phyloP scores from a whole-genome alignment of 441 rosid genomes.

The Croton setiger region DNA sequence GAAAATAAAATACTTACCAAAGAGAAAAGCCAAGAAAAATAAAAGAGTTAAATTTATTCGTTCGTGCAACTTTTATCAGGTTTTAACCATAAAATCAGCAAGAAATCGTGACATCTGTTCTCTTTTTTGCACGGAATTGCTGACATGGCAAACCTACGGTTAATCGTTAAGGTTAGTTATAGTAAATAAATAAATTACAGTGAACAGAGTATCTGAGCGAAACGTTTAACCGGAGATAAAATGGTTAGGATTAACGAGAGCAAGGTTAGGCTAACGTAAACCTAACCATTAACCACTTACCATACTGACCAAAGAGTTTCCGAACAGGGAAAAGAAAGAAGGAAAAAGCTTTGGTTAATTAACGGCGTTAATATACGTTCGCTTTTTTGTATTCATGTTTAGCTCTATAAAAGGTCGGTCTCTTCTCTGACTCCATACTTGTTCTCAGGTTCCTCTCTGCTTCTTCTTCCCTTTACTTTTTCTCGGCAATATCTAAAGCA shows the following conservation, averaged over 20 bases:
- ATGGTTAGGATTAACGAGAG: not conserved
- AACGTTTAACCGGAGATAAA: not conserved
- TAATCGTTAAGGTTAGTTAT: conserved; percentile 12
- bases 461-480: conserved; percentile 5
- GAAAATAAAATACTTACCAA: conserved; percentile 11
- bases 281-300: not conserved
- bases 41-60: not conserved
- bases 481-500: conserved; percentile 1
- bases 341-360: conserved; percentile 22
- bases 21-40: not conserved
- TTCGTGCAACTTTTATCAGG: conserved; percentile 14
- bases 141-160: conserved; percentile 31
- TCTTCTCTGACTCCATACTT: conserved; percentile 28
- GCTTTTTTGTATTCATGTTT: not conserved
- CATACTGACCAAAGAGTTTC: not conserved
- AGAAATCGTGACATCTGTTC: conserved; percentile 36
- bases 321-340: not conserved
- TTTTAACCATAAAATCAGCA: conserved; percentile 50
- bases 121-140: not conserved
- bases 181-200: not conserved
- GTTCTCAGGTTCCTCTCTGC: conserved; percentile 11
- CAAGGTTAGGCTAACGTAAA: conserved; percentile 13
- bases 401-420: conserved; percentile 46
- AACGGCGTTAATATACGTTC: conserved; percentile 25
- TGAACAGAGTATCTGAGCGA: not conserved